Base-by-base conservation (phyloP, 2,329 filamentous ascomycete genomes). In the Lomentospora prolificans region DNA sequence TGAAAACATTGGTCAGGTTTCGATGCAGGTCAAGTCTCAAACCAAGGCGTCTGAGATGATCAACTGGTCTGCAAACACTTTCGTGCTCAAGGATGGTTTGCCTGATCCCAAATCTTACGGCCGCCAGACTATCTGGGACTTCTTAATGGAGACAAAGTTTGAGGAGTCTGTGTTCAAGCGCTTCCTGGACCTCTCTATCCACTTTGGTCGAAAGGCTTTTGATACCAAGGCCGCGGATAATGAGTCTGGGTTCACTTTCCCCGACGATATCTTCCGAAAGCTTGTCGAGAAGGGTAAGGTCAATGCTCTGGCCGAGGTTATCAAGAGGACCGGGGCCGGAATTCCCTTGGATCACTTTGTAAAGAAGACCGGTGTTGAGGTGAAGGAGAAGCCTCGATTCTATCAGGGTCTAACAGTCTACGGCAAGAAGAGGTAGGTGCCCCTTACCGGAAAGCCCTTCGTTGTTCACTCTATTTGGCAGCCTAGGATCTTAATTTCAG, bases 401-500 rank as follows among this genome's bases (percentile, higher is more conserved):
- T 95, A 95, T 64, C 86, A 88, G 67, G 89, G 89, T 0, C 68
- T 92, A 28, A 85, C 82, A 1, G 85, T 95, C 1, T 84, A 87
- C 60, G 88, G 89, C 2, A 83, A 82, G 67, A 91, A 91, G 64
- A 71, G 72, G 73, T 74, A 66, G 28, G 63, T 57, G 24, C n/a
- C 36, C 1, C n/a, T n/a, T n/a, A n/a, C n/a, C n/a, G n/a, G n/a
- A n/a, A n/a, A n/a, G n/a, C n/a, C n/a, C n/a, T n/a, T n/a, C n/a
- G n/a, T n/a, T n/a, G n/a, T n/a, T n/a, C n/a, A n/a, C n/a, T n/a
- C n/a, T n/a, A n/a, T n/a, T n/a, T n/a, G n/a, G n/a, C n/a, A n/a
- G n/a, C n/a, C n/a, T n/a, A n/a, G n/a, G n/a, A n/a, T n/a, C n/a
- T n/a, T n/a, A n/a, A n/a, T n/a, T n/a, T n/a, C n/a, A n/a, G n/a